Base-by-base conservation (phyloP, 176 grass and related monocot species). In the Eragrostis curvula region DNA sequence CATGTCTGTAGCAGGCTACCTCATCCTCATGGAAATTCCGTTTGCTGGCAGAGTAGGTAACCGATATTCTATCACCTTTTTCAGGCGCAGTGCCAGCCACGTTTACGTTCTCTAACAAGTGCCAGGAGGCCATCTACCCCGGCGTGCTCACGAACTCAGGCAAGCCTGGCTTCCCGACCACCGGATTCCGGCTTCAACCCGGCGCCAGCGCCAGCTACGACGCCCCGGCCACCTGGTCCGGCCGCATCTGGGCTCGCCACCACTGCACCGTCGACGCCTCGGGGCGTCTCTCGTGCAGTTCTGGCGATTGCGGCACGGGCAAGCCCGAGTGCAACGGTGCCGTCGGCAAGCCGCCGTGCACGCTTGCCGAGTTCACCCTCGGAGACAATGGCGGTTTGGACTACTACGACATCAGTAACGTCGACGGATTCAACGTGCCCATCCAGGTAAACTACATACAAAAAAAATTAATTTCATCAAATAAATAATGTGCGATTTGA, bases 351-450 rank as follows among this genome's bases (percentile, higher is more conserved):
- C 66, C 84, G 24, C 92, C 92, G 17, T 16, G 58, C 49, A 91
- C 83, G 44, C 88, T 94, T 9, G 71, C 55, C 5, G 86, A 94
- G 78, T 89, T 94, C 80, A 91, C 89, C 16, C 81, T 94, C 50
- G 49, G 61, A 56, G 86, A 83, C 15, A 7, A 9, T 49, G 53
- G 14, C 0, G 86, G 71, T 29, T 83, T 77, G 55, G 88, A 94
- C 65, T 91, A 88, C 75, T 94, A 87, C 75, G 85, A 94, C 55
- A 39, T 94, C 47, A 91, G 88, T 86, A 84, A 78, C 69, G 89
- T 94, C 4, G 89, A 94, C 70, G 92, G 92, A 50, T 91, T 91
- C 89, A 91, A 94, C 43, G 40, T 89, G 57, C 80, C 92, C 7
- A 21, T 88, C 32, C 48, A 66, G 59, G 74, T 92, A 49, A 60